These are phyloP conservation scores for Plantago ovata DNA, from an alignment of 257 asterid genomes.

Conservation along the genomic window DNA sequence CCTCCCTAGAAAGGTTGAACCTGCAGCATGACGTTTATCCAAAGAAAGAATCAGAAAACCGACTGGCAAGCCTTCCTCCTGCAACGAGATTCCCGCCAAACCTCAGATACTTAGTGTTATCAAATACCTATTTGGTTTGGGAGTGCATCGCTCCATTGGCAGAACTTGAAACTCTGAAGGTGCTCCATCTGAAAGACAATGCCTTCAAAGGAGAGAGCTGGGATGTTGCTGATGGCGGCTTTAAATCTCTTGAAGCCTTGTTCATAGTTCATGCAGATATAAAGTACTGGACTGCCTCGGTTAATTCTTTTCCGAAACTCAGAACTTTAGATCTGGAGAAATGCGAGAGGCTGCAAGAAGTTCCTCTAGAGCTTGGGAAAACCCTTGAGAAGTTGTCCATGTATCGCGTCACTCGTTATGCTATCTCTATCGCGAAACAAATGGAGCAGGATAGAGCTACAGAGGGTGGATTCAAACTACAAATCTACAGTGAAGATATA, in stretches of 20 bases:
- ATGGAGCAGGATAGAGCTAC: no score
- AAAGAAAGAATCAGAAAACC: not conserved
- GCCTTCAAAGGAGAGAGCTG: not conserved
- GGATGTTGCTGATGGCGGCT: not conserved
- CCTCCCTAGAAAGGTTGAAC: not conserved
- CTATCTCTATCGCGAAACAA: no score
- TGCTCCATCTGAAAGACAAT: conserved; percentile 3
- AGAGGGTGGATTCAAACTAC: no score
- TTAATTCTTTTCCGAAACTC: not conserved
- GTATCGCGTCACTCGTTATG: no score
- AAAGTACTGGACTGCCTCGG: not conserved
- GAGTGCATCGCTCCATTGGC: not conserved
- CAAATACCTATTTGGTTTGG: not conserved
- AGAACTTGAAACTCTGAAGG: not conserved
- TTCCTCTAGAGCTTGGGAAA: not conserved
- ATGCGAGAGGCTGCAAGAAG: not conserved
- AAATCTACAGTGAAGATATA: no score
- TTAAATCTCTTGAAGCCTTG: not conserved
- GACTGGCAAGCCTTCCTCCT: not conserved
- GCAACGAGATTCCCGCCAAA: not conserved
- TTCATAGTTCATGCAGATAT: not conserved
- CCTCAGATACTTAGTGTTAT: not conserved
- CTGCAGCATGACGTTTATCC: not conserved
- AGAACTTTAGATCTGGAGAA: not conserved
- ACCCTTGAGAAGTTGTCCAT: no score